phyloP scores from a whole-genome alignment of 108 stramenopile species.

The Skeletonema tropicum region DNA sequence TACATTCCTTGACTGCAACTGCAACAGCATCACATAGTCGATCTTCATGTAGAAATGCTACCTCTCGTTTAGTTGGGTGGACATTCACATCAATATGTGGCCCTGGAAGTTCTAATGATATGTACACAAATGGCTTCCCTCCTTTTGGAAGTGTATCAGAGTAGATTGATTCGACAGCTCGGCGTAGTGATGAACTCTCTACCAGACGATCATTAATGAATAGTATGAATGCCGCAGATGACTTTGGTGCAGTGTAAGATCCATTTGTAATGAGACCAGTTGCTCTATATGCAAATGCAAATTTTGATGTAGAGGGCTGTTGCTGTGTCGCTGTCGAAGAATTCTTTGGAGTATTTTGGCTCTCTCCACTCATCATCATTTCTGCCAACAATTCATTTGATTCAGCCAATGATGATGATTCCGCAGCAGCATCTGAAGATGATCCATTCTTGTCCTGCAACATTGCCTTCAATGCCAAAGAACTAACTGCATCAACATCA shows the following conservation, averaged over 20 bases:
- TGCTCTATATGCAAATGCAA: slow-evolving; percentile 56
- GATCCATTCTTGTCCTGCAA: slow-evolving; percentile 14
- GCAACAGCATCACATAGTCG: slow-evolving; percentile 59
- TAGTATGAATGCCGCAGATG: slow-evolving; percentile 73
- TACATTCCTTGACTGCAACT: slow-evolving; percentile 31
- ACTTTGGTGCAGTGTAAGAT: slow-evolving; percentile 68
- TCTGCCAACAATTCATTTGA: slow-evolving; percentile 29
- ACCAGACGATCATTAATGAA: slow-evolving; percentile 96
- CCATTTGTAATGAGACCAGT: slow-evolving; percentile 72
- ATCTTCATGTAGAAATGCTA: slow-evolving; percentile 94
- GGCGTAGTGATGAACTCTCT: slow-evolving; percentile 72
- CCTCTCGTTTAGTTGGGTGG: slow-evolving; percentile 97
- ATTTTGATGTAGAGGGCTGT: slow-evolving; percentile 22
- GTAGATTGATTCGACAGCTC: slow-evolving; percentile 88
- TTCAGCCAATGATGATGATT: background rate
- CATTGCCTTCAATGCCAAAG: slow-evolving; percentile 34
- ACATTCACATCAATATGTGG: slow-evolving; percentile 97
- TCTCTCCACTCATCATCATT: slow-evolving; percentile 39
- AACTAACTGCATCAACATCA: slow-evolving; percentile 43
- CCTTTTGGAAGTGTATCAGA: slow-evolving; percentile 69
- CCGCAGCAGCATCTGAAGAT: background rate
- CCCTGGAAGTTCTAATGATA: slow-evolving; percentile 82
- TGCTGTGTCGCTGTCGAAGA: slow-evolving; percentile 2
- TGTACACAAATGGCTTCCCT: slow-evolving; percentile 90
- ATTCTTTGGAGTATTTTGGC: slow-evolving; percentile 8